Base-by-base conservation (phyloP, 1,139 yeast species). In the Diutina mesorugosa region DNA sequence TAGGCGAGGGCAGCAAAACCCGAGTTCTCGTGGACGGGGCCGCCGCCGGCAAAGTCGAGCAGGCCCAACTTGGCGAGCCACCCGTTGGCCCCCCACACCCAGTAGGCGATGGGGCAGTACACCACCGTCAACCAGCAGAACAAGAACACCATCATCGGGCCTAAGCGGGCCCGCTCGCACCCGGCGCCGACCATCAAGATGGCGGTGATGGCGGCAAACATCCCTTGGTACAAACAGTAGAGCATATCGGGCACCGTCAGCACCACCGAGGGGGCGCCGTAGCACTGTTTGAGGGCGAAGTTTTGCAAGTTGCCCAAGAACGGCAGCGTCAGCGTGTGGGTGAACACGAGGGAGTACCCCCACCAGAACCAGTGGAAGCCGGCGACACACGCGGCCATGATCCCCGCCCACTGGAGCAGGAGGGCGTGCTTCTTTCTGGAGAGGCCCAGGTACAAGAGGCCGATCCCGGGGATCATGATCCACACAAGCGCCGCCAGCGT, bases 41-140 rank as follows among this genome's bases (percentile, higher is more conserved):
- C 97, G 67, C 98, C 97, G 65, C 99, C 99, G 47, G 98, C 98
- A 68, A 89, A 93, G 73, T 93, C 99, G 59, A 90, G 80, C 41
- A 90, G 85, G 61, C 98, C 98, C 58, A 91, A 77, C 55, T 73
- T 74, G 58, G 78, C 80, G 61, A 91, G 78, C 98, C 98, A 93
- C 55, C 98, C 99, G 58, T 80, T 80, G 41, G 84, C 79, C 69
- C 91, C 93, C 98, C 98, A 93, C 35, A 96, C 87, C 98, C 98
- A 91, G 76, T 87, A 87, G 16, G 98, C 98, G 69, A 82, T 77
- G 58, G 97, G 97, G 69, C 95, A 87, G 77, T 93, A 93, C 55
- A 93, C 98, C 54, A 93, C 81, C n/a, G 98, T 90, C 73, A 90
- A 81, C 97, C 97, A 93, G 63, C 88, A 73, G 70, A 93, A 91